Evolutionary conservation across 371 early-diverging fungal species (phyloP).

Genomic region (Mortierella sp.): DNA sequence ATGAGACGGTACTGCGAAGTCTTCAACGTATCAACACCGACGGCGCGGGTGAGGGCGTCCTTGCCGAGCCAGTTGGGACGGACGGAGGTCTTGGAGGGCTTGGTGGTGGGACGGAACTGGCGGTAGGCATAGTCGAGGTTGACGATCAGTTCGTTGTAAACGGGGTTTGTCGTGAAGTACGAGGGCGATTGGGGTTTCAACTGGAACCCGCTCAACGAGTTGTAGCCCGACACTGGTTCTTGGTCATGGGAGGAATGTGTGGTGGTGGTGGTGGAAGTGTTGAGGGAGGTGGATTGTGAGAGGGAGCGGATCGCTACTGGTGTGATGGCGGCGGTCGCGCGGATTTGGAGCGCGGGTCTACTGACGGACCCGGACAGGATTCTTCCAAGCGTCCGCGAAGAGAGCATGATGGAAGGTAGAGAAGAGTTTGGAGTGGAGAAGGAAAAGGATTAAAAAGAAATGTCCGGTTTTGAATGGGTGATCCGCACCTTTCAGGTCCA

Average conservation of each 20-base stretch:
- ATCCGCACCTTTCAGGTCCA: background rate
- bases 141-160: conserved; percentile 82
- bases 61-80: conserved; percentile 65
- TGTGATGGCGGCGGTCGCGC: background rate
- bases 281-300: conserved; percentile 18
- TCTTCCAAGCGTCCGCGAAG: conserved; percentile 45
- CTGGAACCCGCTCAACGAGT: conserved; percentile 40
- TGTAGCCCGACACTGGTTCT: conserved; percentile 23
- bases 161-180: conserved; percentile 92
- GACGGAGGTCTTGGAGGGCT: conserved; percentile 31
- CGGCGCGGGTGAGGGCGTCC: conserved; percentile 66
- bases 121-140: conserved; percentile 76
- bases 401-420: conserved; percentile 24
- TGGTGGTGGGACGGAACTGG: conserved; percentile 54
- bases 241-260: conserved; percentile 12
- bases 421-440: background rate
- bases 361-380: conserved; percentile 23
- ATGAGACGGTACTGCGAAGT: conserved; percentile 77
- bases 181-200: conserved; percentile 77
- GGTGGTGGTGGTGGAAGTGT: background rate
- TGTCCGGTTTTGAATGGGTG: conserved; percentile 8
- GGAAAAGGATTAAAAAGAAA: background rate
- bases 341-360: conserved; percentile 21
- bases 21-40: conserved; percentile 67
- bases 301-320: conserved; percentile 29